phyloP scores from a whole-genome alignment of 768 basidiomycete genomes.

The Calocera viscosa region DNA sequence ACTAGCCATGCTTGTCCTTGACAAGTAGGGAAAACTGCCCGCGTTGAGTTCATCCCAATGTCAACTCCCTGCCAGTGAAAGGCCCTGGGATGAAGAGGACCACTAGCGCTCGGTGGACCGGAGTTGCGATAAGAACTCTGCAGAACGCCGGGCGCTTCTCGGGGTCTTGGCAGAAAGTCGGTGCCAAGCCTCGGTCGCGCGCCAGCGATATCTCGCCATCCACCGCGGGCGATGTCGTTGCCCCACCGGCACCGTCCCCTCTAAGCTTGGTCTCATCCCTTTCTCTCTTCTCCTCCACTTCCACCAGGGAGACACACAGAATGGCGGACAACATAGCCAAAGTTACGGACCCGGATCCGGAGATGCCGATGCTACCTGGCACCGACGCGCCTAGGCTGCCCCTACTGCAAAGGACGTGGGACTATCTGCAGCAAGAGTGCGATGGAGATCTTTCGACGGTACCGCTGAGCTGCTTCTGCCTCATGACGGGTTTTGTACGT shows the following conservation, averaged over 20 bases:
- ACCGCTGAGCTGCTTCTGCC: slow-evolving; percentile 1
- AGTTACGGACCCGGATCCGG: not conserved
- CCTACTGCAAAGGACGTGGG: not conserved
- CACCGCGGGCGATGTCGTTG: no score
- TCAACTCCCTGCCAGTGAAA: no score
- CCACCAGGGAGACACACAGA: not conserved
- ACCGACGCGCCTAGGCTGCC: not conserved
- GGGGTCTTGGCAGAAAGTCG: no score
- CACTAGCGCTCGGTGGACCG: no score
- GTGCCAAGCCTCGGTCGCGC: no score
- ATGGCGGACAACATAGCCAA: not conserved
- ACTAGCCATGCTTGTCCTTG: no score
- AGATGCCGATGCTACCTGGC: not conserved
- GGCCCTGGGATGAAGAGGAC: no score
- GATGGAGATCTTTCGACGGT: not conserved
- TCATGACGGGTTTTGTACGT: slow-evolving; percentile 1
- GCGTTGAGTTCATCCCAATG: no score
- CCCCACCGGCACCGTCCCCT: not conserved
- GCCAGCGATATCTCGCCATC: no score
- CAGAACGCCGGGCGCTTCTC: no score
- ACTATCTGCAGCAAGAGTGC: not conserved
- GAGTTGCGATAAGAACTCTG: no score
- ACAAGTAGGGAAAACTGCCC: no score
- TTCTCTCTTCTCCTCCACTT: not conserved
- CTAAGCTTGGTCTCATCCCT: not conserved